Conservation (phyloP, 345 rosid genomes). For the Aquilaria sinensis region DNA sequence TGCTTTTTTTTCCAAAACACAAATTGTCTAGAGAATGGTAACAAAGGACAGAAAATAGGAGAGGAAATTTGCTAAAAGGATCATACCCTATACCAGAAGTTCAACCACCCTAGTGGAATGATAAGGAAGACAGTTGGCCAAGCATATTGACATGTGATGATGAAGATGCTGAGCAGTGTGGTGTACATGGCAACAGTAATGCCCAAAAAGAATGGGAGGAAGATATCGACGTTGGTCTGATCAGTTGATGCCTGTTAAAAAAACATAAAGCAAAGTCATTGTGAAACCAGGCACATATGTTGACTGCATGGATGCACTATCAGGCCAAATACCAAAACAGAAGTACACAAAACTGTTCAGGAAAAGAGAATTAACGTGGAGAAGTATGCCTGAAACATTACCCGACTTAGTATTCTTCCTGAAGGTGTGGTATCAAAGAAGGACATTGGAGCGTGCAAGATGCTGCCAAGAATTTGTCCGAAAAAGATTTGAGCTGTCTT, state of each 20-base stretch:
- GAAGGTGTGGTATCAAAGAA: conserved; percentile 98
- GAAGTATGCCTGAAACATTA: conserved; percentile 21
- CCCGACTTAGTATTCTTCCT: conserved; percentile 91
- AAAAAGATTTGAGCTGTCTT: conserved; percentile 80
- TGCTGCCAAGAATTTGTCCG: conserved; percentile 62
- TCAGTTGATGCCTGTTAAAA: conserved; percentile 74
- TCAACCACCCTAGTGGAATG: conserved; percentile 85
- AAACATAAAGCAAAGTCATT: neutral
- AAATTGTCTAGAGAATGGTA: too few relatives aligned
- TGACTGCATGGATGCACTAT: neutral
- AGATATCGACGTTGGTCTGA: conserved; percentile 74
- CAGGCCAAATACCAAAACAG: conserved; percentile 6
- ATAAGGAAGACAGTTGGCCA: conserved; percentile 87
- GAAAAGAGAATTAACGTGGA: neutral
- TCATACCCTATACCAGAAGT: conserved; percentile 87
- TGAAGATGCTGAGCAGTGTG: conserved; percentile 69
- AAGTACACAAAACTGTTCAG: neutral
- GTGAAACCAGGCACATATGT: too few relatives aligned
- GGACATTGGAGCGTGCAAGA: conserved; percentile 97
- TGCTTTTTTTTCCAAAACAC: neutral
- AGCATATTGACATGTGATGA: conserved; percentile 85
- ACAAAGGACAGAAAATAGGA: neutral
- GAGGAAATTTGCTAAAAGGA: neutral
- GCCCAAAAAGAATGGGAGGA: conserved; percentile 59
- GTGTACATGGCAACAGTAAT: conserved; percentile 56